Evolutionary conservation across 257 asterid genomes (phyloP), one percentile per base, ranked within the genome.

Genomic region (Solanum pinnatisectum): DNA sequence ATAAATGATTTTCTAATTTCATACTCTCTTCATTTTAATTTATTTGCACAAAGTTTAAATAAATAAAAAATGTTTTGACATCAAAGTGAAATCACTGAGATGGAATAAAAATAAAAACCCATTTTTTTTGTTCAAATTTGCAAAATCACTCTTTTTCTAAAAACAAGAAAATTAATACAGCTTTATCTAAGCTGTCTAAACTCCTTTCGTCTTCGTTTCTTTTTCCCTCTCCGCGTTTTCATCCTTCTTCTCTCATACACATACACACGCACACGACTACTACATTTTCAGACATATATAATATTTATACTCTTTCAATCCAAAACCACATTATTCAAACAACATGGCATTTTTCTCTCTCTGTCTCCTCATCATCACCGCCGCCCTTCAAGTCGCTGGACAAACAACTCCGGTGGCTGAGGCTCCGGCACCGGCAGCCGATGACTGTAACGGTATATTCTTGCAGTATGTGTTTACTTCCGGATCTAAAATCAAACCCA

Each of bases 391-490:
- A 10, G 59, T 52, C 20, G 73, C 90, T 72, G 89, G 91, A 9
- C 79, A 86, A 86, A 30, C 70, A 30, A 1, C 94, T 32, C 46
- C 93, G 59, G 44, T 68, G 10, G 87, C 93, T 3, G 90, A 88
- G 14, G 91, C 96, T 22, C 92, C 94, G 27, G 85, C 93, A 1
- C 91, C 95, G 20, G 90, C 93, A 14, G 90, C 94, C 85, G 96
- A 94, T 60, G 78, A 74, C 60, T 95, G 98, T 90, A 93, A 88
- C 91, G 98, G 98, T 9, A 86, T 95, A 25, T 95, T 93, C 89
- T 89, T 94, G 10, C 72, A 95, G 42, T 95, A 95, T 89, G 74
- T 94, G 0, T 92, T 93, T 92, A 56, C 88, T 46, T 42, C 88
- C 74, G 97, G 96, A 1, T 88, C 56, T 59, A 76, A 76, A 16